Conservation (phyloP, 1,284 basidiomycete species). For the Anthracocystis panici-leucophaei region DNA sequence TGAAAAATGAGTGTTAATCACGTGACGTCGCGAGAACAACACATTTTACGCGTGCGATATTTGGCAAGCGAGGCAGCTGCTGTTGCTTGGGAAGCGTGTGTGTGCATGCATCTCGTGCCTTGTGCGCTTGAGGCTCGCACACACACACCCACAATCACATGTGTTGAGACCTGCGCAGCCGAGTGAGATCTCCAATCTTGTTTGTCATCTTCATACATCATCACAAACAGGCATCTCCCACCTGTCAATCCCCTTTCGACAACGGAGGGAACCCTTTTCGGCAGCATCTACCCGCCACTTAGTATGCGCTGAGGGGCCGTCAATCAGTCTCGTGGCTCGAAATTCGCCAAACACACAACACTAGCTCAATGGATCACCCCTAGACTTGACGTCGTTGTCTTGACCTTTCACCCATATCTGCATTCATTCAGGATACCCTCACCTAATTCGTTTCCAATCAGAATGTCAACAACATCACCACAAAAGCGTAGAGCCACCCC, state of each 20-base stretch:
- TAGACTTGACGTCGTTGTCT: background rate
- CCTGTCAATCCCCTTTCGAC: background rate
- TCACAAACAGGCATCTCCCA: background rate
- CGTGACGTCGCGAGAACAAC: slow-evolving; percentile 9
- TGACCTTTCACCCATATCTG: background rate
- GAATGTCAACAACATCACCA: slow-evolving; percentile 46
- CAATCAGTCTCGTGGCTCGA: background rate
- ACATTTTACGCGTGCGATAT: slow-evolving; percentile 8
- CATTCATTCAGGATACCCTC: background rate
- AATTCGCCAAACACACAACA: background rate
- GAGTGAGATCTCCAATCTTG: slow-evolving; percentile 1
- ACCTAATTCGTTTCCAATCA: background rate
- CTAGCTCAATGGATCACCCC: background rate
- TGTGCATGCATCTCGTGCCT: too few relatives aligned
- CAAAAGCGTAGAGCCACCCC: slow-evolving; percentile 36
- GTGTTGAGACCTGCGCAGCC: slow-evolving; percentile 1
- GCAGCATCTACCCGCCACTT: background rate
- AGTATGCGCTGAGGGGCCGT: background rate
- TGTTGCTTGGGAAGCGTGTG: background rate
- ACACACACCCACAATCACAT: background rate
- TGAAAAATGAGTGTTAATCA: background rate
- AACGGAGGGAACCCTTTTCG: background rate
- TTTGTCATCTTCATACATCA: background rate
- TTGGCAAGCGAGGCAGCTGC: background rate
- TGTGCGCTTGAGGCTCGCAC: background rate